Evolutionary conservation across 2,329 filamentous ascomycete genomes (phyloP), one percentile per base, ranked within the genome.

Genomic region (Phyllosticta citrichinensis): DNA sequence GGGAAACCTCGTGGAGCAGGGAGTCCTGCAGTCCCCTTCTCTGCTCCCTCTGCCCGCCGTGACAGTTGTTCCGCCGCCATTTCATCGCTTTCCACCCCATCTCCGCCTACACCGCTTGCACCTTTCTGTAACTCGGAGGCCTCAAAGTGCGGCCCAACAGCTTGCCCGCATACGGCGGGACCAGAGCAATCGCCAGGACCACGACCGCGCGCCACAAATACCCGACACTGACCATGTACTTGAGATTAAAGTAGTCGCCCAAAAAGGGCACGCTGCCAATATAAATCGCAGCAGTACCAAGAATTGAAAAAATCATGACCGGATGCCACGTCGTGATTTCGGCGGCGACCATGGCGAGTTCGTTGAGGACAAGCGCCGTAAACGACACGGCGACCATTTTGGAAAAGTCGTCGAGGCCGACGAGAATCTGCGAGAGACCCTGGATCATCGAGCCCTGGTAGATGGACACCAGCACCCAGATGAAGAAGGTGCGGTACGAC

Each of bases 281-380:
- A 69, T 89, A 99, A n/a, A 93, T 73, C 27, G 87, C 72, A 53
- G 89, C 87, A 0, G 94, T 99, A 14, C 90, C 92, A 5, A 96
- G 69, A 63, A 97, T 88, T 66, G 83, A 87, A 57, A 89, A 77
- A 60, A 96, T 87, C 92, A 97, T 97, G 64, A 93, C 81, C 50
- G 88, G 88, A 74, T 97, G 94, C 94, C 94, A 99, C 0, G 94
- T 99, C 3, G 91, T 96, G 67, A 99, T 89, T 71, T 96, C 89
- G 62, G 96, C 90, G 3, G 92, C 93, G 2, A 97, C 94, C 95
- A 99, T 99, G 67, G 95, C 83, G 63, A 99, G 82, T 73, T 99
- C 94, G 73, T 97, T 99, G 64, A 97, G 78, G 5, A 99, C 86
- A 2, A 99, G 83, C 0, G 91, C 91, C 0, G 93, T 95, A 71